These are phyloP conservation scores for Bipolaris gigantea DNA, from an alignment of 2,329 filamentous ascomycete genomes.

Conservation along the genomic window DNA sequence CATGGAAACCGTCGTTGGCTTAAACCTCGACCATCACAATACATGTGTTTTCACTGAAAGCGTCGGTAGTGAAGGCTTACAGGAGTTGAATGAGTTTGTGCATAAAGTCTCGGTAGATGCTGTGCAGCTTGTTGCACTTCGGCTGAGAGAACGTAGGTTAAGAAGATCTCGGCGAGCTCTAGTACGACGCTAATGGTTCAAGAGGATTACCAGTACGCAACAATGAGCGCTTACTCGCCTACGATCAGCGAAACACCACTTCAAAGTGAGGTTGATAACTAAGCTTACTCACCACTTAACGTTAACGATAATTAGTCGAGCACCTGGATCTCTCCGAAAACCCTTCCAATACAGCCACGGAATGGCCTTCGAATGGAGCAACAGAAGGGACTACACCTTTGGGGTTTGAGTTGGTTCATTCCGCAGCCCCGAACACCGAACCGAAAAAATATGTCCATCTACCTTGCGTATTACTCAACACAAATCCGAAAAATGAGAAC, in stretches of 20 bases:
- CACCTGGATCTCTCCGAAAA: neutral
- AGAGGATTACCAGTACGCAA: conserved; percentile 4
- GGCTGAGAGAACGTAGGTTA: neutral
- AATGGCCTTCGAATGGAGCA: conserved; percentile 2
- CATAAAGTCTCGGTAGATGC: neutral
- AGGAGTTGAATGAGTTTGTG: too few species aligned
- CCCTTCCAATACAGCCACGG: neutral
- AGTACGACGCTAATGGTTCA: neutral
- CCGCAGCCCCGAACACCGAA: conserved; percentile 1
- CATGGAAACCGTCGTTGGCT: too few species aligned
- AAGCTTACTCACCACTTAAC: neutral
- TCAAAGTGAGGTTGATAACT: neutral
- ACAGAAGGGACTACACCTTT: neutral
- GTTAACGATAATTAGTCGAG: neutral
- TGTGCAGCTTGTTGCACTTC: neutral
- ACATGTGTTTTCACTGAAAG: too few species aligned
- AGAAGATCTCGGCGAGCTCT: neutral
- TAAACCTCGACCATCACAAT: too few species aligned
- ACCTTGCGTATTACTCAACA: conserved; percentile 5
- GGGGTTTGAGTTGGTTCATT: neutral
- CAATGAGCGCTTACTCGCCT: conserved; percentile 7
- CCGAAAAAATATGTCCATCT: conserved; percentile 1
- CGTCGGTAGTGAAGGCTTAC: too few species aligned
- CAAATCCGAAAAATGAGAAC: neutral
- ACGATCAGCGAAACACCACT: conserved; percentile 2